Base-by-base conservation (phyloP, 176 grass and related monocot species). In the Chloris gayana region DNA sequence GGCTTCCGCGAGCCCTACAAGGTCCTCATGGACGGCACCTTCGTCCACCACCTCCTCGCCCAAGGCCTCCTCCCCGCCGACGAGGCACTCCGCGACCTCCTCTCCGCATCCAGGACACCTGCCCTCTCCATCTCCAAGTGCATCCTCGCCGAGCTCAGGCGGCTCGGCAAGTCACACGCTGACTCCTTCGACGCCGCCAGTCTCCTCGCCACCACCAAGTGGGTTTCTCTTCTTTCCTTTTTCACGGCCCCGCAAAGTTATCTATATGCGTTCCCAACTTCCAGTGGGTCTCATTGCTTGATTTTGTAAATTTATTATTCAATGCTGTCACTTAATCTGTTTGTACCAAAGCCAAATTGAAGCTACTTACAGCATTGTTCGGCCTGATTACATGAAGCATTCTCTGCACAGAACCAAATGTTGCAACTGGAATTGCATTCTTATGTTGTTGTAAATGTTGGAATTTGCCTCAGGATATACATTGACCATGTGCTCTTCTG, bases 41-140 rank as follows among this genome's bases (percentile, higher is more conserved):
- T 97, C 74, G 70, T 93, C 51, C 84, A 93, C 60, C 94, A 91
- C 78, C 94, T 91, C 73, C 83, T 89, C 81, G 51, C 60, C n/a
- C 86, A 93, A 51, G 14, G 70, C 42, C 91, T 93, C 37, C 73
- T 85, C 71, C 88, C 88, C 22, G 75, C 89, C 47, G 89, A 91
- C 54, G 82, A 86, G n/a, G 79, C 81, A 5, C 70, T 97, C 56
- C 76, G 76, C 19, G 74, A 59, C 79, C 89, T 97, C 54, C 89
- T 97, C 35, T 92, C 91, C 9, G 77, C 84, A 1, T 80, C 91
- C 41, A 82, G 90, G 74, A 22, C 49, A n/a, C 80, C 75, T 0
- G 69, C 86, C n/a, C 89, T 93, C 79, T 97, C 86, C 84, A 94
- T 87, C 47, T 88, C 91, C 81, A 97, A 91, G 89, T 97, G 94